Evolutionary conservation across 371 early-diverging fungal genomes (phyloP), one percentile per base, ranked within the genome.

Genomic region (Globomyces sp.): DNA sequence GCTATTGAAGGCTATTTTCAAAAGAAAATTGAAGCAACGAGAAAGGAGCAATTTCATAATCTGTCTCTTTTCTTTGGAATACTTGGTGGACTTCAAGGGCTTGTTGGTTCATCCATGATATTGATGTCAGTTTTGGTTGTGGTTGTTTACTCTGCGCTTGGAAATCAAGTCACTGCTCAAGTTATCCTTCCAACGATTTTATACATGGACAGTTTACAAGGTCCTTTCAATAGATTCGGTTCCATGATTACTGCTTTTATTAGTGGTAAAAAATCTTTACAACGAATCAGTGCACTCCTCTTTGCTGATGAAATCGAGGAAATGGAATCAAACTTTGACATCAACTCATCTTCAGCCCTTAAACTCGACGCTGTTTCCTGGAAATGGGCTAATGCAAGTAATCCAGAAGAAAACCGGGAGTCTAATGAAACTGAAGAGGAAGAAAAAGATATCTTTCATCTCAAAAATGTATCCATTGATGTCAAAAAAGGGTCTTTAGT

Each of bases 221-320:
- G 13, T 4, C 62, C 66, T 44, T 41, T 70, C 10, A 5, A 57
- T 47, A 9, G n/a, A 44, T n/a, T 65, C 4, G 37, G 58, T 0
- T 47, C 34, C 39, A 13, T 40, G n/a, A 8, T 48, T 8, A 36
- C 40, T 13, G 9, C 37, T 37, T n/a, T 61, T 1, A 39, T 40
- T 42, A n/a, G 42, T 46, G 61, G 9, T 37, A 8, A 24, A 5
- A 68, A 82, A 36, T 81, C 85, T 9, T 72, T 80, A 66, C 73
- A 78, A 41, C 80, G 85, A 42, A 63, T 87, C 13, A 70, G 77
- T 48, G 72, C 67, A 39, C 85, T 82, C 64, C 61, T 86, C 36
- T 36, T 73, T 13, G 75, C 75, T 2, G 72, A 78, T 2, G 57
- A 57, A 57, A 5, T 36, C 24, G 41, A 57, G 5, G 57, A 40